Base-by-base conservation (phyloP, 495 filamentous ascomycete species). In the Rhizodiscina lignyota region DNA sequence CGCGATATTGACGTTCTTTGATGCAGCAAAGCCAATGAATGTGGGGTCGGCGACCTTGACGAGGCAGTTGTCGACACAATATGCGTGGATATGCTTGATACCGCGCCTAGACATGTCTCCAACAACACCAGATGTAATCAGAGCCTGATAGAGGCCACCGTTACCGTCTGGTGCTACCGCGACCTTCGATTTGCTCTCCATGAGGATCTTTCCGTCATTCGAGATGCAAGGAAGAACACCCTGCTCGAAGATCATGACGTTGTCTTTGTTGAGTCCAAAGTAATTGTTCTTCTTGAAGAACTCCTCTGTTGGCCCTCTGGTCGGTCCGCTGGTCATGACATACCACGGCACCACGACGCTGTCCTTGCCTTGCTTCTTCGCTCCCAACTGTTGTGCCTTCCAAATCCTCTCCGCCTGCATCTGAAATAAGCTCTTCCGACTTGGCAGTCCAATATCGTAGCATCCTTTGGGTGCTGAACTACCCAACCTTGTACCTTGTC, bases 251-350 rank as follows among this genome's bases (percentile, higher is more conserved):
- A 99, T 78, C 35, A 77, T 55, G 34, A 99, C 77, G 55, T 96
- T 84, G 54, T 77, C 74, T 55, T 82, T 70, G 31, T 75, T 59
- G 33, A 99, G 60, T 1, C 91, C 87, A 52, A 99, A 99, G 58
- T 83, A 94, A 18, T 71, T 69, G 59, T 94, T 64, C 53, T 91
- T 62, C 57, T 79, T 62, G 57, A 99, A 99, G 64, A 85, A 99
- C 36, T 77, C 68, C 67, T 93, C 82, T 5, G 89, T 99, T 6
- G 85, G 80, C 36, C 72, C 71, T 44, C 86, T 70, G 10, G 89
- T 99, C n/a, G 89, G 91, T 6, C 89, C 89, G 47, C 83, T 92
- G 41, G 89, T 99, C 89, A 99, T 99, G 50, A 99, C 79, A 61
- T 96, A 99, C 89, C 89, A 99, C 4, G 89, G 91, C 21, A 99